These are phyloP conservation scores for Nannizziopsis arthrosporioides DNA, from an alignment of 2,329 filamentous ascomycete genomes.

Conservation along the genomic window DNA sequence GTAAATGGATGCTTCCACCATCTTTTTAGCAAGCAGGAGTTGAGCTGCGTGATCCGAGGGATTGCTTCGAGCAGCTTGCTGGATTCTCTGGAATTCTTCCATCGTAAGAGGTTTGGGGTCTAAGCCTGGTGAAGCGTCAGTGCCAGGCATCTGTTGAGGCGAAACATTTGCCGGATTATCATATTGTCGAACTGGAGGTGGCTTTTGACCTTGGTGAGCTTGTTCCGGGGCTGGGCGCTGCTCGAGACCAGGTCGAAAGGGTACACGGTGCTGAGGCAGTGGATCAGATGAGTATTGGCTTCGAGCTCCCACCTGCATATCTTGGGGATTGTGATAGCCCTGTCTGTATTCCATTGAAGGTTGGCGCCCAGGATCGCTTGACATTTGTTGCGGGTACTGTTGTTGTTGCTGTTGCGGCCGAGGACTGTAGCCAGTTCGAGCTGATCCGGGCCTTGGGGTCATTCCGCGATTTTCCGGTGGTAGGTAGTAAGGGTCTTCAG, in stretches of 20 bases:
- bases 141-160: conserved; percentile 16
- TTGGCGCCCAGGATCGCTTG: not conserved
- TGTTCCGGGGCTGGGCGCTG: conserved; percentile 19
- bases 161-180: conserved; percentile 31
- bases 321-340: conserved; percentile 1
- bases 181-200: conserved; percentile 44
- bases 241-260: conserved; percentile 43
- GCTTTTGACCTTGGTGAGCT: conserved; percentile 25
- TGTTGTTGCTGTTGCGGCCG: conserved; percentile 1
- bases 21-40: conserved; percentile 64
- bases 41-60: conserved; percentile 61
- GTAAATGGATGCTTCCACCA: conserved; percentile 72
- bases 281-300: conserved; percentile 35
- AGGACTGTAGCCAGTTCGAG: not conserved
- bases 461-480: conserved; percentile 13
- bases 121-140: not conserved
- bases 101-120: conserved; percentile 47
- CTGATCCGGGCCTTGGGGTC: conserved; percentile 9
- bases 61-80: conserved; percentile 56
- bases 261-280: conserved; percentile 44
- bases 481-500: conserved; percentile 5
- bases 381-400: conserved; percentile 1
- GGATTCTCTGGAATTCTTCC: conserved; percentile 65
- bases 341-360: conserved; percentile 4
- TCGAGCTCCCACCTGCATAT: conserved; percentile 16